A percentile compares a stretch with the other conserved stretches of the same genome.
Conservation (phyloP, 2,329 filamentous ascomycete genomes). For the Chaetothyriales sp. region DNA sequence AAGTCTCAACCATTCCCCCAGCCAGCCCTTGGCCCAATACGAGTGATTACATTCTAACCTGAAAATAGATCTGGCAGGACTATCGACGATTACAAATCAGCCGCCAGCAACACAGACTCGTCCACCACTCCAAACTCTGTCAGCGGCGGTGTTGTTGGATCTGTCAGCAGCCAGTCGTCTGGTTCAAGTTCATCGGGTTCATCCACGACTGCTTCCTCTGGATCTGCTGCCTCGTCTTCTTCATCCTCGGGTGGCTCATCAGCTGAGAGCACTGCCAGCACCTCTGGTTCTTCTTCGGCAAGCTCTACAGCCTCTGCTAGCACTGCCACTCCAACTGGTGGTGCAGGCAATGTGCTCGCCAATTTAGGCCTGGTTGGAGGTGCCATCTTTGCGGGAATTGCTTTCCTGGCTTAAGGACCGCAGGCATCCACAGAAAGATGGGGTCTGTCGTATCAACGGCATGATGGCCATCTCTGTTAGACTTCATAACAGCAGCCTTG, state of each 20-base stretch:
- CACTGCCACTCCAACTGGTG: neutral
- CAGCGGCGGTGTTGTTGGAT: constrained; percentile 11
- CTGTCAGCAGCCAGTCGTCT: neutral
- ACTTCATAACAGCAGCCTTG: neutral
- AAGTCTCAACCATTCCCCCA: constrained; percentile 4
- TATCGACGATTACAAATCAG: constrained; percentile 12
- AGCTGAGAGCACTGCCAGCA: neutral
- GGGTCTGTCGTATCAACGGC: neutral
- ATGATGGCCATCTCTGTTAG: neutral
- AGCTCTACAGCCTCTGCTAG: neutral
- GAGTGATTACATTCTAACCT: neutral
- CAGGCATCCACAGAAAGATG: neutral
- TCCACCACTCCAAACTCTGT: constrained; percentile 7
- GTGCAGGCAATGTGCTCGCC: neutral
- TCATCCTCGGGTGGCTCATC: neutral
- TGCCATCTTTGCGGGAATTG: neutral
- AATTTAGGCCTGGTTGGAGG: neutral
- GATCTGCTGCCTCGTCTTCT: neutral
- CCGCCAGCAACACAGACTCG: constrained; percentile 5
- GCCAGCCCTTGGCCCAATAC: neutral
- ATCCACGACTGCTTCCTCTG: neutral
- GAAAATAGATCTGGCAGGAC: constrained; percentile 4
- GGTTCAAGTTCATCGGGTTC: neutral
- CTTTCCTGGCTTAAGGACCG: neutral
- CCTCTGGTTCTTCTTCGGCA: neutral